Evolutionary conservation across 1,284 basidiomycete genomes (phyloP).

Genomic region (Veloporphyrellus conicus): DNA sequence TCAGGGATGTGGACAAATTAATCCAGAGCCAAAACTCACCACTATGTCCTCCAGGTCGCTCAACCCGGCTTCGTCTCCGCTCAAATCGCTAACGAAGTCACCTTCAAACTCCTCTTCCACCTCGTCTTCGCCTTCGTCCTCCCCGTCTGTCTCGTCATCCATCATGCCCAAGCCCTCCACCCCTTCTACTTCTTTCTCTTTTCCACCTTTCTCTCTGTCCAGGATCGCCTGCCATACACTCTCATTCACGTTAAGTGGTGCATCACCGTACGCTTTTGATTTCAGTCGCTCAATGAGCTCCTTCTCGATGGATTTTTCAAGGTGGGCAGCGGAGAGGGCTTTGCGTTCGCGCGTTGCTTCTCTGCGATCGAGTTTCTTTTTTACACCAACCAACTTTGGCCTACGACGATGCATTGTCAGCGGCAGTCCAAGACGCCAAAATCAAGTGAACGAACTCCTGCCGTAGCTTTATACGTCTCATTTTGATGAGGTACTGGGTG

Average conservation of each 20-base stretch:
- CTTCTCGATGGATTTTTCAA: conserved; percentile 94
- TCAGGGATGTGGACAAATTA: conserved; percentile 4
- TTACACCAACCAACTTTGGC: conserved; percentile 90
- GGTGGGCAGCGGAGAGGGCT: conserved; percentile 88
- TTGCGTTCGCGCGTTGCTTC: conserved; percentile 93
- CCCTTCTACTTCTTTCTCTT: conserved; percentile 45
- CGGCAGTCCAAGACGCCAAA: conserved; percentile 3
- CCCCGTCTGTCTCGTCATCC: conserved; percentile 51
- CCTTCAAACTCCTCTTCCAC: conserved; percentile 60
- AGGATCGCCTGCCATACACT: conserved; percentile 90
- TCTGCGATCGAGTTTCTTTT: conserved; percentile 96
- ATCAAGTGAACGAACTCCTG: conserved; percentile 66
- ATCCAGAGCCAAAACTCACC: conserved; percentile 36
- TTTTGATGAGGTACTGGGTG: conserved; percentile 98
- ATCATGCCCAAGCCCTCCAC: conserved; percentile 47
- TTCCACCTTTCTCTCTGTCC: conserved; percentile 66
- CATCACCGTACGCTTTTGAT: conserved; percentile 95
- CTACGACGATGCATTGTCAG: conserved; percentile 39
- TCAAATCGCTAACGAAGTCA: conserved; percentile 86
- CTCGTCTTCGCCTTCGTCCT: conserved; percentile 46
- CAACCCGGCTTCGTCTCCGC: conserved; percentile 57
- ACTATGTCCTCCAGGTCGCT: conserved; percentile 71
- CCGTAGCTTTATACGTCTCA: conserved; percentile 85
- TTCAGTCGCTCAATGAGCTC: conserved; percentile 94
- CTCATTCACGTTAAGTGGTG: conserved; percentile 97